phyloP scores from a whole-genome alignment of 805 yeast species.

The Komagataella pseudopastoris region DNA sequence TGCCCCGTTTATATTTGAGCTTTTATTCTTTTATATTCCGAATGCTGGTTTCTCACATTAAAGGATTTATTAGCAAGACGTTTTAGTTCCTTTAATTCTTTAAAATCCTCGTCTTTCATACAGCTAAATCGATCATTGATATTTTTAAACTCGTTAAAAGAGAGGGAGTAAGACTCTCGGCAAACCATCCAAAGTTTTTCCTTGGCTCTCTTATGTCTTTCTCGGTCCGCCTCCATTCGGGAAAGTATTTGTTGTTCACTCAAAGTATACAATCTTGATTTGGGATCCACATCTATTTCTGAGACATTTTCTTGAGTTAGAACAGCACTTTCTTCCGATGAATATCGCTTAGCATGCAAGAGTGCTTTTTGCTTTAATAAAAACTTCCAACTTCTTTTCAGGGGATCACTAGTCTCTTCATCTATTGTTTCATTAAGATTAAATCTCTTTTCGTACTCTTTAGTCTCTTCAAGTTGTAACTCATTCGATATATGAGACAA shows the following conservation, averaged over 20 bases:
- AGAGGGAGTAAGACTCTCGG: constrained; percentile 22
- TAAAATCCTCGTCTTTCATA: constrained; percentile 32
- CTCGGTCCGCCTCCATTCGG: constrained; percentile 89
- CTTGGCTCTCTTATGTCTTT: constrained; percentile 73
- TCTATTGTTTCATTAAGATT: constrained; percentile 19
- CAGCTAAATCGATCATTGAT: constrained; percentile 37
- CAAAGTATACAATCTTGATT: constrained; percentile 2
- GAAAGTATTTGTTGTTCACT: constrained; percentile 41
- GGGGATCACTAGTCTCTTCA: constrained; percentile 19
- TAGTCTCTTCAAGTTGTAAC: constrained; percentile 8
- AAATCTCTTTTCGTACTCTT: constrained; percentile 14
- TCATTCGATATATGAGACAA: constrained; percentile 12
- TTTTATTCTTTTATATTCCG: neutral
- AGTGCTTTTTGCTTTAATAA: neutral
- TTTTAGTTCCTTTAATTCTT: constrained; percentile 40
- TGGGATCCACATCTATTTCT: neutral
- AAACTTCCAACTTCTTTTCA: neutral
- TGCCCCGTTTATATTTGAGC: neutral
- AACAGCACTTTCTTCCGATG: neutral
- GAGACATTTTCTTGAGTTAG: neutral
- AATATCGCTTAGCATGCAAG: neutral
- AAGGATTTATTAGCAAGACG: constrained; percentile 40
- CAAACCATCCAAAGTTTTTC: constrained; percentile 68
- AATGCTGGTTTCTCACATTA: constrained; percentile 6
- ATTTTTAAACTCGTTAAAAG: constrained; percentile 25